These are phyloP conservation scores for Yarrowia sp. DNA, from an alignment of 805 yeast genomes.

Conservation along the genomic window DNA sequence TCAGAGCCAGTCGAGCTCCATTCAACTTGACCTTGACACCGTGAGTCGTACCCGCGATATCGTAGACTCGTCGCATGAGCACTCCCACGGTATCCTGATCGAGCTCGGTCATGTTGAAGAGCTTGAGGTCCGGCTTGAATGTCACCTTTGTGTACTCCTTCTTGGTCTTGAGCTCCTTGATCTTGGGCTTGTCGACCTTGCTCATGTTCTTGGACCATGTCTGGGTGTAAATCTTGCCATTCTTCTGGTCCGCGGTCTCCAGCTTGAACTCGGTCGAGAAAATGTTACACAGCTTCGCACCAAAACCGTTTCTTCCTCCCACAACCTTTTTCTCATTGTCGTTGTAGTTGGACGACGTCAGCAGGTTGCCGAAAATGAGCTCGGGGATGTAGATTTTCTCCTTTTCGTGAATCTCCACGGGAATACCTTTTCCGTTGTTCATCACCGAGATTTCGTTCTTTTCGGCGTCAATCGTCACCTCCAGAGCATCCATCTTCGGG, in stretches of 20 bases:
- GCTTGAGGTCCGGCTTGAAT: slow-evolving; percentile 83
- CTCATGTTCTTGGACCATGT: slow-evolving; percentile 90
- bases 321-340: slow-evolving; percentile 94
- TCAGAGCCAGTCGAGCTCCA: slow-evolving; percentile 71
- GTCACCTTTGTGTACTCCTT: slow-evolving; percentile 85
- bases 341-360: slow-evolving; percentile 95
- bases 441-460: slow-evolving; percentile 75
- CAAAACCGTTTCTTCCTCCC: slow-evolving; percentile 98
- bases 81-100: slow-evolving; percentile 87
- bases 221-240: slow-evolving; percentile 73
- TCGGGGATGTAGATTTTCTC: slow-evolving; percentile 95
- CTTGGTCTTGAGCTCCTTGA: slow-evolving; percentile 60
- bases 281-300: slow-evolving; percentile 96
- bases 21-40: slow-evolving; percentile 81
- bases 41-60: slow-evolving; percentile 90
- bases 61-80: slow-evolving; percentile 91
- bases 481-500: slow-evolving; percentile 83
- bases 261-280: slow-evolving; percentile 86
- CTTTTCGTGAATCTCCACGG: slow-evolving; percentile 87
- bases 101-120: slow-evolving; percentile 83
- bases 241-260: slow-evolving; percentile 82
- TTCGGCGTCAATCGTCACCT: slow-evolving; percentile 81
- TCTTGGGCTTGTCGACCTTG: slow-evolving; percentile 74
- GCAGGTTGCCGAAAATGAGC: slow-evolving; percentile 90
- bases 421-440: slow-evolving; percentile 96